Evolutionary conservation across 495 filamentous ascomycete species (phyloP).

Genomic region (Copromyces sp.): DNA sequence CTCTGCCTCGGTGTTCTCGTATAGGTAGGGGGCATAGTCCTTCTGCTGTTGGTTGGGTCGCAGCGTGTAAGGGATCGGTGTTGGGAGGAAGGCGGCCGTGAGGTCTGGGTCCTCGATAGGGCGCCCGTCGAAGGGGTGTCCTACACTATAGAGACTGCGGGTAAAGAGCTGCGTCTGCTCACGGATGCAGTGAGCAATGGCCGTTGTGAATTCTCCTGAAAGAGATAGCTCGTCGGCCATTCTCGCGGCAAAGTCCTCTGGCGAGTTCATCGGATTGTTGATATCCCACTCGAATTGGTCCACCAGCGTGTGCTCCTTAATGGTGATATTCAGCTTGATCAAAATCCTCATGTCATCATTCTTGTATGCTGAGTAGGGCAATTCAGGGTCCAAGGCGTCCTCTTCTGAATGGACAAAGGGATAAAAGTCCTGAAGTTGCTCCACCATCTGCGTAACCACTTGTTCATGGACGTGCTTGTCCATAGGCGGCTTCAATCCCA

Average conservation of each 20-base stretch:
- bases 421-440: conserved; percentile 87
- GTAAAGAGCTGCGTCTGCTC: conserved; percentile 93
- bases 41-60: conserved; percentile 83
- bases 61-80: conserved; percentile 73
- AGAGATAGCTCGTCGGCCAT: conserved; percentile 89
- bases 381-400: conserved; percentile 77
- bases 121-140: conserved; percentile 89
- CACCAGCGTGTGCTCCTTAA: conserved; percentile 85
- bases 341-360: conserved; percentile 97
- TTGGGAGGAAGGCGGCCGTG: conserved; percentile 71
- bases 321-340: conserved; percentile 94
- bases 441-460: conserved; percentile 69
- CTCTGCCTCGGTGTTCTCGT: conserved; percentile 85
- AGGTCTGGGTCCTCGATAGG: conserved; percentile 88
- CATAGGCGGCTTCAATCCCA: conserved; percentile 56
- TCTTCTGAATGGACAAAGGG: conserved; percentile 84
- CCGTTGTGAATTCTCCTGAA: conserved; percentile 91
- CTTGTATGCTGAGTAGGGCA: conserved; percentile 90
- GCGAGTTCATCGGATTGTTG: conserved; percentile 84
- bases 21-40: conserved; percentile 85
- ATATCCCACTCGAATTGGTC: conserved; percentile 99
- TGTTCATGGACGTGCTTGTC: conserved; percentile 65
- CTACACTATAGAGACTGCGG: conserved; percentile 82
- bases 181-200: conserved; percentile 92
- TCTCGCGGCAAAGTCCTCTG: conserved; percentile 82